A percentile compares a stretch with the other conserved stretches of the same genome.
These are phyloP conservation scores for Entonaema liquescens DNA, from an alignment of 495 filamentous ascomycete species.

Conservation along the genomic window DNA sequence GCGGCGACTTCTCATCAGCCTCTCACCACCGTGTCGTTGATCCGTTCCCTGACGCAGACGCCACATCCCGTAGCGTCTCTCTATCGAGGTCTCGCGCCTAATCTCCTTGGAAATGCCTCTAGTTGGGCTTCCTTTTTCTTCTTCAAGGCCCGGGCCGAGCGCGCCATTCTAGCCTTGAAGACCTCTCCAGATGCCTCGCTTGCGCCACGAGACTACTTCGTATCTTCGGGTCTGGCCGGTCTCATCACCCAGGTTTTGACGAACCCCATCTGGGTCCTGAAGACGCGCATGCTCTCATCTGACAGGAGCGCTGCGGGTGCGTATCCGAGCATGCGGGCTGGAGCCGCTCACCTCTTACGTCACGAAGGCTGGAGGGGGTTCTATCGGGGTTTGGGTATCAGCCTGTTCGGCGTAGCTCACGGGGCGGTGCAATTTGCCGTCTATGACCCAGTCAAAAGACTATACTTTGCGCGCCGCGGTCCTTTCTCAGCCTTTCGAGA, in stretches of 20 bases:
- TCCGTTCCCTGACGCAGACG: conserved; percentile 53
- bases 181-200: conserved; percentile 47
- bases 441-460: conserved; percentile 83
- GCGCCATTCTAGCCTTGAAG: conserved; percentile 44
- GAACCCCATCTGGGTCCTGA: conserved; percentile 98
- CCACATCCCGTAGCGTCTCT: conserved; percentile 66
- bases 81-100: conserved; percentile 90
- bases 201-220: conserved; percentile 80
- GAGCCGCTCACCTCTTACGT: conserved; percentile 67
- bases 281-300: conserved; percentile 94
- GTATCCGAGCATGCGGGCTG: conserved; percentile 78
- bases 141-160: conserved; percentile 62
- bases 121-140: conserved; percentile 94
- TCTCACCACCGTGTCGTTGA: conserved; percentile 55
- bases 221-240: conserved; percentile 81
- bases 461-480: conserved; percentile 55
- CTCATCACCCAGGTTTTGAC: conserved; percentile 78
- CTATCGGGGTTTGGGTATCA: conserved; percentile 83
- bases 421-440: conserved; percentile 96
- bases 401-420: conserved; percentile 90
- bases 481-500: conserved; percentile 9
- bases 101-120: conserved; percentile 87
- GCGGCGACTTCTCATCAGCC: conserved; percentile 40
- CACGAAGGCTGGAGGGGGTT: conserved; percentile 80
- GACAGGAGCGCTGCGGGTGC: conserved; percentile 76